Percentiles rank a stretch among this genome's conserved stretches.
Conservation (phyloP, 805 yeast species). For the Wickerhamiella spandovensis region DNA sequence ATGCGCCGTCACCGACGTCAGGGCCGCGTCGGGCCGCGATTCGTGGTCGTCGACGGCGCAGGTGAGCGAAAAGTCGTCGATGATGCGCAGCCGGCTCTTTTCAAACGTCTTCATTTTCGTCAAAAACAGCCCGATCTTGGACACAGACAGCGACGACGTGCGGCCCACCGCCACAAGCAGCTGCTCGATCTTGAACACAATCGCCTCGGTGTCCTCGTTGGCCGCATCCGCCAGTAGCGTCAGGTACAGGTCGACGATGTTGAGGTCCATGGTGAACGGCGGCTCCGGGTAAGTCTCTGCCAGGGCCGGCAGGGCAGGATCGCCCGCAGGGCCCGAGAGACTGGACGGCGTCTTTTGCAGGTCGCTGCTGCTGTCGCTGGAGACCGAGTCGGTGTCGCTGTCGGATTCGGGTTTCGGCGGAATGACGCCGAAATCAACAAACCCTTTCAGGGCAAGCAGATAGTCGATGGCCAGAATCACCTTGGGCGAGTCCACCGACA, state of each 20-base stretch:
- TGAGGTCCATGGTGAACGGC: slow-evolving; percentile 31
- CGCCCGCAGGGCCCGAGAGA: no score
- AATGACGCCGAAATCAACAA: slow-evolving; percentile 38
- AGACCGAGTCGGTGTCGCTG: background rate
- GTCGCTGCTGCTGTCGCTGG: background rate
- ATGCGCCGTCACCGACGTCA: slow-evolving; percentile 54
- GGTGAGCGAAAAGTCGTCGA: slow-evolving; percentile 81
- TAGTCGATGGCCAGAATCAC: slow-evolving; percentile 78
- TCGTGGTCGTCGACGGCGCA: slow-evolving; percentile 60
- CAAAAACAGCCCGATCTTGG: slow-evolving; percentile 76
- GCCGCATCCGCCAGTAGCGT: slow-evolving; percentile 72
- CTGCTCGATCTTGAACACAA: slow-evolving; percentile 80
- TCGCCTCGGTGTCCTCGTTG: slow-evolving; percentile 59
- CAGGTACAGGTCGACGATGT: slow-evolving; percentile 63
- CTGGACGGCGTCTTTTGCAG: no score
- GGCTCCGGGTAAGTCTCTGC: background rate
- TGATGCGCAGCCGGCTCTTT: slow-evolving; percentile 50
- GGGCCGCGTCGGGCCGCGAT: slow-evolving; percentile 40
- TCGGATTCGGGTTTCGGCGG: no score
- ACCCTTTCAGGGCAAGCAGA: slow-evolving; percentile 58
- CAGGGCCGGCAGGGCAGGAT: no score
- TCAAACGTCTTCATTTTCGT: slow-evolving; percentile 58
- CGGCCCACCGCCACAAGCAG: slow-evolving; percentile 55
- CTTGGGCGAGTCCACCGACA: slow-evolving; percentile 62
- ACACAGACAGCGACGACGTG: slow-evolving; percentile 50